Base-by-base conservation (phyloP, 768 basidiomycete species). In the Coprinopsis cinerea region DNA sequence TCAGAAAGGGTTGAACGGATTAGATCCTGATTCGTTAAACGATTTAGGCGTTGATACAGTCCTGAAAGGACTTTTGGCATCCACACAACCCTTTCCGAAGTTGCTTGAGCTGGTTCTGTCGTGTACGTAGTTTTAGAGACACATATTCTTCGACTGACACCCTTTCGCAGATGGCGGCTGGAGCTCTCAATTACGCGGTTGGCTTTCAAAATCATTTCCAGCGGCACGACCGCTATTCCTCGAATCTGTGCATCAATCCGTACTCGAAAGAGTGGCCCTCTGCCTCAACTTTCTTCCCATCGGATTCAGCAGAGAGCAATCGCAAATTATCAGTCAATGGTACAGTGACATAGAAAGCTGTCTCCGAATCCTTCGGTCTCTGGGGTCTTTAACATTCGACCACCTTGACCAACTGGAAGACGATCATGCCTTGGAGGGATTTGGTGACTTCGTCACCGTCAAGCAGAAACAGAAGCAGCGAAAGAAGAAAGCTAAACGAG, bases 201-300 rank as follows among this genome's bases (percentile, higher is more conserved):
- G 44, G 27, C 9, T 45, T 27, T n/a, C 20, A 4, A 10, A 47
- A 39, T 22, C 32, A 14, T 24, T 51, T 28, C 44, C 50, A 35
- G 23, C 34, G 25, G 35, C 26, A 18, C 23, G 44, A 23, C n/a
- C 10, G n/a, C 26, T 7, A 11, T 51, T 51, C 41, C 34, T 44
- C 14, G 15, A n/a, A 1, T 46, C 50, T 3, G 18, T 40, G 14
- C 32, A 51, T 25, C 20, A n/a, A 18, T 24, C 23, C 25, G 26
- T 51, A 27, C 15, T 51, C 18, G 44, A 51, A 24, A 39, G 36
- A 26, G 23, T 51, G 7, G 25, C 36, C 10, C 44, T 51, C n/a
- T 51, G 44, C 17, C 20, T 51, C 13, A 7, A 17, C 20, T 46
- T 51, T 27, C 36, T 51, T 23, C 50, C 43, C 10, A 26, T 14